A percentile compares a stretch with the other conserved stretches of the same genome.
phyloP scores from a whole-genome alignment of 108 stramenopile species.

The Skeletonema menzelii region DNA sequence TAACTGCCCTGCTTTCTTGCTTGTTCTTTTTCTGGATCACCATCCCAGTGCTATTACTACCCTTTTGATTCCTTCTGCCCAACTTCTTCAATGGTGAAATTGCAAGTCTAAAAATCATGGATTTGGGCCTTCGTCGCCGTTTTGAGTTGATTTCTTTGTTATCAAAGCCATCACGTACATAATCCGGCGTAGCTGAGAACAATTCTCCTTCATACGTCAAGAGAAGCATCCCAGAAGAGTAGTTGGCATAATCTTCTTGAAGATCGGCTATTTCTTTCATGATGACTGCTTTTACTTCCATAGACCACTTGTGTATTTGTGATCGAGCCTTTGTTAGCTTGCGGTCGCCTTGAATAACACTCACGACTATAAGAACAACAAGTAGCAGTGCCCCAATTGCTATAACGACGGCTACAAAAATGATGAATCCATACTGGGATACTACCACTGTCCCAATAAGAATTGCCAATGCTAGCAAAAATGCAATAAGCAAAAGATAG shows the following conservation, averaged over 20 bases:
- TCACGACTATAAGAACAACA: slow-evolving; percentile 12
- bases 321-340: slow-evolving; percentile 16
- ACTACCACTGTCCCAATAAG: slow-evolving; percentile 10
- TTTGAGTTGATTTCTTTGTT: background rate
- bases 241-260: slow-evolving; percentile 23
- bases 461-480: slow-evolving; percentile 9
- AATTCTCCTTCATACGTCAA: slow-evolving; percentile 3
- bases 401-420: slow-evolving; percentile 13
- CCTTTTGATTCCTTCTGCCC: background rate
- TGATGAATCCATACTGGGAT: slow-evolving; percentile 23
- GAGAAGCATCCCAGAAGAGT: slow-evolving; percentile 16
- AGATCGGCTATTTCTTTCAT: slow-evolving; percentile 33
- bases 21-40: too few relatives aligned
- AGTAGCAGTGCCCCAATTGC: slow-evolving; percentile 3
- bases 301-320: slow-evolving; percentile 27
- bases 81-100: slow-evolving; percentile 11
- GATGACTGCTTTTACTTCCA: slow-evolving; percentile 20
- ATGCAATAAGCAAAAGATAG: slow-evolving; percentile 26
- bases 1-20: too few relatives aligned
- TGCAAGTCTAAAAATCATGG: slow-evolving; percentile 24
- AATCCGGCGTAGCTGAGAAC: background rate
- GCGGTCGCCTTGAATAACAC: slow-evolving; percentile 16
- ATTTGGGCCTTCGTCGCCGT: slow-evolving; percentile 21
- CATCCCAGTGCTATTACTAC: too few relatives aligned
- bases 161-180: slow-evolving; percentile 2